phyloP scores from a whole-genome alignment of 2,329 filamentous ascomycete species.

The Aspergillus sojae region DNA sequence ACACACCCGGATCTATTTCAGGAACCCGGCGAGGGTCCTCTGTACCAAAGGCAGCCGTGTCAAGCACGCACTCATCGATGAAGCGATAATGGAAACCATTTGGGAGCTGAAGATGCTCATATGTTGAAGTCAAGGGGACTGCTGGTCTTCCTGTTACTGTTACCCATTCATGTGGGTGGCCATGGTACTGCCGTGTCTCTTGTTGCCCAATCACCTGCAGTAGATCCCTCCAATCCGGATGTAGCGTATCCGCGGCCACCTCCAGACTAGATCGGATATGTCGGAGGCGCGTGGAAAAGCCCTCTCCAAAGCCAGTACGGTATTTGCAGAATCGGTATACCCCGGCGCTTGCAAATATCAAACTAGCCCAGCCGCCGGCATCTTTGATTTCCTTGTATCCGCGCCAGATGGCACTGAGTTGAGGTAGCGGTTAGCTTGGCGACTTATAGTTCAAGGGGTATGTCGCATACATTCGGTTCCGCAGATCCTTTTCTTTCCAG shows the following conservation, averaged over 20 bases:
- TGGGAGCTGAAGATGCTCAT: slow-evolving; percentile 22
- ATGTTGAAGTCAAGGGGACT: slow-evolving; percentile 23
- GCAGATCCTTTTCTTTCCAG: slow-evolving; percentile 61
- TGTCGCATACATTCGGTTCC: slow-evolving; percentile 45
- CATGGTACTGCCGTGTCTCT: slow-evolving; percentile 19
- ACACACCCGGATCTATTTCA: slow-evolving; percentile 39
- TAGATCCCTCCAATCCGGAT: slow-evolving; percentile 57
- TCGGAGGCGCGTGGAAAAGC: slow-evolving; percentile 53
- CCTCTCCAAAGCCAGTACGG: slow-evolving; percentile 55
- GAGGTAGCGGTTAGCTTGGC: background rate
- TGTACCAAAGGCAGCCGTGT: slow-evolving; percentile 52
- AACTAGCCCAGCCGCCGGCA: slow-evolving; percentile 57
- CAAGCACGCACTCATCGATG: slow-evolving; percentile 52
- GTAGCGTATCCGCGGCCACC: slow-evolving; percentile 56
- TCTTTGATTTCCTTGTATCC: slow-evolving; percentile 63
- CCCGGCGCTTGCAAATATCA: slow-evolving; percentile 61
- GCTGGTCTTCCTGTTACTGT: slow-evolving; percentile 13
- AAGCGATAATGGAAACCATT: slow-evolving; percentile 26
- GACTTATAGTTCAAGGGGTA: background rate
- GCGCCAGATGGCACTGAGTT: slow-evolving; percentile 53
- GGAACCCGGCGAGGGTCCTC: slow-evolving; percentile 53
- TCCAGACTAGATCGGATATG: slow-evolving; percentile 53
- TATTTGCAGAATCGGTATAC: slow-evolving; percentile 65
- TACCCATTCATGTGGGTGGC: slow-evolving; percentile 32
- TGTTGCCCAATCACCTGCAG: slow-evolving; percentile 28